A percentile compares a stretch with the other conserved stretches of the same genome.
These are phyloP conservation scores for Exophiala sp. DNA, from an alignment of 2,329 filamentous ascomycete genomes.

Conservation along the genomic window DNA sequence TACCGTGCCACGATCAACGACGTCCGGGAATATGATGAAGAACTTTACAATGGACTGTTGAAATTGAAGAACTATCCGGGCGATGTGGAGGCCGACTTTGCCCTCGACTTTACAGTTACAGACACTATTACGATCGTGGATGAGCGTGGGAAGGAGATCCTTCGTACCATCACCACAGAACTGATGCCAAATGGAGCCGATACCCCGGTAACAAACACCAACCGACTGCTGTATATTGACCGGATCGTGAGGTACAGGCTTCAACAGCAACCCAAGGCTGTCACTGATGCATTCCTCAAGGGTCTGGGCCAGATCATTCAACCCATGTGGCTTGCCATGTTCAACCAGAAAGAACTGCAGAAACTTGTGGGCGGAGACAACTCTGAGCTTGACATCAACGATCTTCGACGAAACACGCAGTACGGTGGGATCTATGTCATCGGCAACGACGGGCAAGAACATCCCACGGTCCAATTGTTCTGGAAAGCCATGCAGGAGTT, in stretches of 20 bases:
- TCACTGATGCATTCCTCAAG: constrained; percentile 80
- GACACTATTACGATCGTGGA: constrained; percentile 49
- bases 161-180: constrained; percentile 63
- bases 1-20: constrained; percentile 95
- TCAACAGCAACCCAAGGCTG: constrained; percentile 68
- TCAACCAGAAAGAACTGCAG: constrained; percentile 92
- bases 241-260: constrained; percentile 84
- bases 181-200: constrained; percentile 72
- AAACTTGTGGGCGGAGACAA: constrained; percentile 85
- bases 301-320: constrained; percentile 84
- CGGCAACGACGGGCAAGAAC: constrained; percentile 81
- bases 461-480: constrained; percentile 78
- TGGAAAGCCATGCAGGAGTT: constrained; percentile 82
- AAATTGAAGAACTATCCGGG: constrained; percentile 33
- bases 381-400: constrained; percentile 77
- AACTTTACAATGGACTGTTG: constrained; percentile 77
- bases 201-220: constrained; percentile 78
- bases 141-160: constrained; percentile 39
- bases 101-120: constrained; percentile 81
- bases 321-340: constrained; percentile 93
- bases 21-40: constrained; percentile 82
- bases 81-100: constrained; percentile 68
- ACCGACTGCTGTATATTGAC: constrained; percentile 88
- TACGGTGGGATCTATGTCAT: constrained; percentile 86
- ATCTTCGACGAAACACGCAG: constrained; percentile 73